phyloP scores from a whole-genome alignment of 768 basidiomycete species.

The Gyrodon lividus region DNA sequence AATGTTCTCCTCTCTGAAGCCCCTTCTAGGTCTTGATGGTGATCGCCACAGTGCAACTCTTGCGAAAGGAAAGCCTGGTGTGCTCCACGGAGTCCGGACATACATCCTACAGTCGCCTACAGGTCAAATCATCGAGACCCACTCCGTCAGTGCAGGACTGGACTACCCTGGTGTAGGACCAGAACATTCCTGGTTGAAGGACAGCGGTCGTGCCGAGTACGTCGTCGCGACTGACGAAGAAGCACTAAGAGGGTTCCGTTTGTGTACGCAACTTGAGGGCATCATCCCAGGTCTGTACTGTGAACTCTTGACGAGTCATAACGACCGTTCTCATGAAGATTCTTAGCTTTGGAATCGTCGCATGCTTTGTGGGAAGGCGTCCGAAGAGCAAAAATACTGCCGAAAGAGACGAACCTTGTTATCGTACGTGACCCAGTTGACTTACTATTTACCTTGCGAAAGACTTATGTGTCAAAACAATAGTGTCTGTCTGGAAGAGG shows the following conservation, averaged over 20 bases:
- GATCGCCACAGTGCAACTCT: slow-evolving; percentile 91
- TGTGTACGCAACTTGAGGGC: slow-evolving; percentile 93
- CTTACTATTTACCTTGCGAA: background rate
- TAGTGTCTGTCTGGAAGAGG: slow-evolving; percentile 94
- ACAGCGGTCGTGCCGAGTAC: slow-evolving; percentile 91
- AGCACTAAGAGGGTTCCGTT: slow-evolving; percentile 87
- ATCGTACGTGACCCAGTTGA: slow-evolving; percentile 59
- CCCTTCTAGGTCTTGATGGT: slow-evolving; percentile 63
- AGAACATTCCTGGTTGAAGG: slow-evolving; percentile 97
- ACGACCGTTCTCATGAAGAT: background rate
- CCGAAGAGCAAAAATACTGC: slow-evolving; percentile 76
- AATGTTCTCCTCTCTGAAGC: background rate
- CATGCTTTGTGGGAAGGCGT: slow-evolving; percentile 96
- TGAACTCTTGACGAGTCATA: background rate
- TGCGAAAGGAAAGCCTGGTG: slow-evolving; percentile 86
- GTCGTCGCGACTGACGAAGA: slow-evolving; percentile 92
- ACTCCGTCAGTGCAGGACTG: slow-evolving; percentile 92
- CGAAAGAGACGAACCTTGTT: slow-evolving; percentile 85
- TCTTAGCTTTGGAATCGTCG: slow-evolving; percentile 84
- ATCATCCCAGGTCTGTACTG: slow-evolving; percentile 84
- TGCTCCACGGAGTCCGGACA: slow-evolving; percentile 92
- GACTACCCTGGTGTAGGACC: slow-evolving; percentile 98
- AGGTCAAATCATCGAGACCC: slow-evolving; percentile 96
- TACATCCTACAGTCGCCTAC: slow-evolving; percentile 86
- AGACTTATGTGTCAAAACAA: background rate